These are phyloP conservation scores for Fusarium sp. DNA, from an alignment of 2,329 filamentous ascomycete species.

Conservation along the genomic window DNA sequence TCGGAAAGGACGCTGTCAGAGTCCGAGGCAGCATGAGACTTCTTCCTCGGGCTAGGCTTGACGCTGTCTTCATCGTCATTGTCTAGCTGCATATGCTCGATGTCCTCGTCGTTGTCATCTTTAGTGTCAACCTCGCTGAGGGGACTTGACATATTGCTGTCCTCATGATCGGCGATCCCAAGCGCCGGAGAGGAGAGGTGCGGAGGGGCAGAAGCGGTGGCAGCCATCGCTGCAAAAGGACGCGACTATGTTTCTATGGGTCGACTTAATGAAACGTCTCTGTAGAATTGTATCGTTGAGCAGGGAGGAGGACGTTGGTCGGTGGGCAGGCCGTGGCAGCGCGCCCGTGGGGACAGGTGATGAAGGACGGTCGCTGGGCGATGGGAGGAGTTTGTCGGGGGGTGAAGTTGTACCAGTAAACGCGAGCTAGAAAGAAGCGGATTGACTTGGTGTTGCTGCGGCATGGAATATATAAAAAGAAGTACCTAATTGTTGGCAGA, in stretches of 20 bases:
- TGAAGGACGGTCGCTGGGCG: constrained; percentile 25
- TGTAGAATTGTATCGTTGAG: constrained; percentile 9
- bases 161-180: constrained; percentile 62
- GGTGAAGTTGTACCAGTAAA: constrained; percentile 4
- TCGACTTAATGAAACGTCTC: constrained; percentile 11
- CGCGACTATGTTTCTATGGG: constrained; percentile 31
- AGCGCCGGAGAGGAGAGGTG: constrained; percentile 57
- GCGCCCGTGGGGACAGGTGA: constrained; percentile 34
- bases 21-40: constrained; percentile 52
- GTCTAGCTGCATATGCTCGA: constrained; percentile 67
- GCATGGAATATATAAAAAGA: constrained; percentile 25
- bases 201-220: constrained; percentile 61
- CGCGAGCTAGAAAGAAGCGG: constrained; percentile 12
- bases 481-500: constrained; percentile 1
- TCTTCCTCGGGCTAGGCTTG: constrained; percentile 45
- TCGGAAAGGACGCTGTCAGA: constrained; percentile 68
- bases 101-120: constrained; percentile 75
- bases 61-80: constrained; percentile 50
- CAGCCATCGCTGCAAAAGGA: constrained; percentile 58
- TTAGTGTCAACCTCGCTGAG: constrained; percentile 91
- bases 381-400: constrained; percentile 13
- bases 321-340: constrained; percentile 36
- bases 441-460: constrained; percentile 15
- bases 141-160: constrained; percentile 85
- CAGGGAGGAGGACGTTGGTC: constrained; percentile 16